Percentiles rank a stretch among this genome's conserved stretches.
Evolutionary conservation across 106 monocot species (phyloP).

Genomic region (Phalaenopsis equestris): DNA sequence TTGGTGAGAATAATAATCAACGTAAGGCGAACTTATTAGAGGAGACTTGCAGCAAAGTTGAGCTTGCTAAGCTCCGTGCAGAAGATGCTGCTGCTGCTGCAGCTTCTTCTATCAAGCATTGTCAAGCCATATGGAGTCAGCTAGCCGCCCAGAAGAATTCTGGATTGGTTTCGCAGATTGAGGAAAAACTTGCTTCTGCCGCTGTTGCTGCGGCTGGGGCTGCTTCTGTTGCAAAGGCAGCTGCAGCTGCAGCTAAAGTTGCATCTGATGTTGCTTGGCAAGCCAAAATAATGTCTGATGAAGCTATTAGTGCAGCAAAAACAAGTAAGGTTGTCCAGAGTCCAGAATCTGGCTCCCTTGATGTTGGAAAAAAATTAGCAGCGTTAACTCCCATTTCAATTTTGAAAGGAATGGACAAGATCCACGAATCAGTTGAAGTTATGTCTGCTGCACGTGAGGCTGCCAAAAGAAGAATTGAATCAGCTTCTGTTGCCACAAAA

Average conservation of each 20-base stretch:
- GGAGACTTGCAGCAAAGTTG: constrained; percentile 15
- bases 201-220: constrained; percentile 53
- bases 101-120: constrained; percentile 51
- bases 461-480: constrained; percentile 65
- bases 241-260: constrained; percentile 86
- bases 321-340: constrained; percentile 6
- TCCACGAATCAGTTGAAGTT: constrained; percentile 35
- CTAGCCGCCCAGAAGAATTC: constrained; percentile 43
- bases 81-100: constrained; percentile 73
- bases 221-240: constrained; percentile 86
- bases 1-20: constrained; percentile 17
- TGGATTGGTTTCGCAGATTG: constrained; percentile 44
- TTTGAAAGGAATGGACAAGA: constrained; percentile 42
- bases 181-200: constrained; percentile 78
- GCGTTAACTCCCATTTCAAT: neutral
- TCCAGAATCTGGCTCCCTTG: constrained; percentile 9
- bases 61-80: constrained; percentile 69
- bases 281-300: constrained; percentile 90
- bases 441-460: constrained; percentile 65
- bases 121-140: constrained; percentile 72
- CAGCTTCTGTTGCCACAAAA: constrained; percentile 75
- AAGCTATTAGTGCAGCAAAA: constrained; percentile 29
- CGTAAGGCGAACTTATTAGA: constrained; percentile 45
- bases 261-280: constrained; percentile 81
- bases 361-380: constrained; percentile 25